phyloP scores from a whole-genome alignment of 495 filamentous ascomycete genomes.

The Xylaria curta region DNA sequence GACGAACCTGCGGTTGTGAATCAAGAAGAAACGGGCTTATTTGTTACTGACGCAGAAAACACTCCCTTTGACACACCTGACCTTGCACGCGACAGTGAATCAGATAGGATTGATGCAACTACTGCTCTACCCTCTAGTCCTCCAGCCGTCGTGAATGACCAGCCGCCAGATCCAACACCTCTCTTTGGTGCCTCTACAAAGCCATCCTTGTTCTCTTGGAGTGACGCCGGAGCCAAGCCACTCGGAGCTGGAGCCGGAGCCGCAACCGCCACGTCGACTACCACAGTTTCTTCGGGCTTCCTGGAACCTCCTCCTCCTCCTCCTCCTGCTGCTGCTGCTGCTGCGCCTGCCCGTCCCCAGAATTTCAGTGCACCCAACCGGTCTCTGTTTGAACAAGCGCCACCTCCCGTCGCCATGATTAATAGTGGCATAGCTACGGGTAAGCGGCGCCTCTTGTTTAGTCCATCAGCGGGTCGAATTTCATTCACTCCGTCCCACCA shows the following conservation, averaged over 20 bases:
- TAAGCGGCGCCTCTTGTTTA: background rate
- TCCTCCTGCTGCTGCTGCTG: too few relatives aligned
- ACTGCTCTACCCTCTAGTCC: background rate
- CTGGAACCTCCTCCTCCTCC: slow-evolving; percentile 1
- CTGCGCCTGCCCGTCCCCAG: background rate
- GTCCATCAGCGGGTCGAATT: background rate
- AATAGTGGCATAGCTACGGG: background rate
- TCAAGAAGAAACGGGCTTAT: slow-evolving; percentile 38
- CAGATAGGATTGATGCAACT: background rate
- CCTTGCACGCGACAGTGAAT: slow-evolving; percentile 8
- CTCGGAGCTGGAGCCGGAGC: background rate
- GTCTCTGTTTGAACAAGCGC: slow-evolving; percentile 6
- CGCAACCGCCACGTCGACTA: background rate
- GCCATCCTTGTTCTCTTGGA: slow-evolving; percentile 4
- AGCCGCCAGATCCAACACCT: background rate
- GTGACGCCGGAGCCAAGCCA: background rate
- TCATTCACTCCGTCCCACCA: background rate
- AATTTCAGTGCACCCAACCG: background rate
- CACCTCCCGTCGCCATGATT: background rate
- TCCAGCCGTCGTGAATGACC: background rate
- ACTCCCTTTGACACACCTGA: background rate
- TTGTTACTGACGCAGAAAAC: slow-evolving; percentile 37
- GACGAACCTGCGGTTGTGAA: slow-evolving; percentile 3
- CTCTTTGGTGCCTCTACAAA: background rate
- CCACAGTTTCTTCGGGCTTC: background rate